phyloP scores from a whole-genome alignment of 768 basidiomycete genomes.

The Crepidotus variabilis region DNA sequence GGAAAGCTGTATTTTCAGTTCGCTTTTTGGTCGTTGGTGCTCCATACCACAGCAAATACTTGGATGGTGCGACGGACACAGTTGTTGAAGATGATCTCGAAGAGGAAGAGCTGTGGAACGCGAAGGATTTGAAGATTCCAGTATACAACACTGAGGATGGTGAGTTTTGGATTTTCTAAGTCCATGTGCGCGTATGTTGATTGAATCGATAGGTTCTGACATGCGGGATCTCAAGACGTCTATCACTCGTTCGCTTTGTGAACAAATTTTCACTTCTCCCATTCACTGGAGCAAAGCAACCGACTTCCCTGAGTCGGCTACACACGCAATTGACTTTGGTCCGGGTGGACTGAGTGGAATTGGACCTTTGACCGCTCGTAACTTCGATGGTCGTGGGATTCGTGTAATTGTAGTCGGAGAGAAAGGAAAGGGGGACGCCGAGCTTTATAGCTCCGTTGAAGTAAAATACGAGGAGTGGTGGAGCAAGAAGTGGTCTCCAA shows the following conservation, averaged over 20 bases:
- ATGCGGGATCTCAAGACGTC: constrained; percentile 67
- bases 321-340: constrained; percentile 95
- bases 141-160: constrained; percentile 94
- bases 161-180: constrained; percentile 32
- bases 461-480: constrained; percentile 86
- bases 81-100: constrained; percentile 71
- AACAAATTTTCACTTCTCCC: constrained; percentile 88
- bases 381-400: constrained; percentile 91
- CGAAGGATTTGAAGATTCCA: constrained; percentile 69
- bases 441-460: constrained; percentile 66
- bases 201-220: constrained; percentile 64
- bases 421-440: constrained; percentile 82
- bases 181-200: constrained; percentile 14
- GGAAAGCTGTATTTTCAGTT: constrained; percentile 88
- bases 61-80: constrained; percentile 70
- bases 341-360: constrained; percentile 94
- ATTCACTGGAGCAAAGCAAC: constrained; percentile 95
- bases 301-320: constrained; percentile 84
- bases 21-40: constrained; percentile 95
- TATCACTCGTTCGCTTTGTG: constrained; percentile 83
- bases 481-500: constrained; percentile 84
- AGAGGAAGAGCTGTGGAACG: constrained; percentile 75
- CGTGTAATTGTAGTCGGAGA: constrained; percentile 90
- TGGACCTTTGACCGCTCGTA: constrained; percentile 84
- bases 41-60: constrained; percentile 92